Evolutionary conservation across 768 basidiomycete species (phyloP), one percentile per base, ranked within the genome.

Genomic region (Termitomyces sp.): DNA sequence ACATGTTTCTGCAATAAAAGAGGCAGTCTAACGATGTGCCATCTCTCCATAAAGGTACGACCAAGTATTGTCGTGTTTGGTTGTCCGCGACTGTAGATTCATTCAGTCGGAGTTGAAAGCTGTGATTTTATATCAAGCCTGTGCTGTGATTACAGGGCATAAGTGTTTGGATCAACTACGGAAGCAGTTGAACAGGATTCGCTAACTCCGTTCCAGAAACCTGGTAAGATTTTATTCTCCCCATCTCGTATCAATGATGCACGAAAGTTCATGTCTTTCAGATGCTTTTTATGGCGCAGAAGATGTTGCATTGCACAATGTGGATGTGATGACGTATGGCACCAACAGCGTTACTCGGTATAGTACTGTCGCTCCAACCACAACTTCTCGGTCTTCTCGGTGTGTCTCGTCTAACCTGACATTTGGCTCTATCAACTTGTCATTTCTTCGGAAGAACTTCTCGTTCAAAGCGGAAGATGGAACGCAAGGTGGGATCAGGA

Each of bases 321-420:
- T 98, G 26, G 96, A 98, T 71, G 89, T 95, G 28, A 94, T 94
- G 87, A 98, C 96, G 2, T 0, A 94, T 94, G 78, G 85, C 89
- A 1, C 86, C 88, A 1, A 97, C 95, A 0, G 80, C 87, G 16
- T 98, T 70, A 99, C 97, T 14, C 81, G 97, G 44, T 99, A 97
- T 70, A n/a, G n/a, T n/a, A 99, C 97, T 0, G 85, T 79, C 1
- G 95, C 92, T 0, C 89, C 91, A 0, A 88, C 93, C 0, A 80
- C 85, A 0, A 78, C 85, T 18, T 90, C 90, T 35, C 81, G 83
- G 68, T 80, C 82, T 48, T 89, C 89, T 52, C 89, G 88, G 91
- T 90, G 63, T 91, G 84, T 68, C 13, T 9, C 55, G 38, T 18
- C 43, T 41, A 14, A 18, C 36, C 8, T 32, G 32, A 56, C 40